Evolutionary conservation across 1,284 basidiomycete genomes (phyloP).

Genomic region (Sparassis latifolia): DNA sequence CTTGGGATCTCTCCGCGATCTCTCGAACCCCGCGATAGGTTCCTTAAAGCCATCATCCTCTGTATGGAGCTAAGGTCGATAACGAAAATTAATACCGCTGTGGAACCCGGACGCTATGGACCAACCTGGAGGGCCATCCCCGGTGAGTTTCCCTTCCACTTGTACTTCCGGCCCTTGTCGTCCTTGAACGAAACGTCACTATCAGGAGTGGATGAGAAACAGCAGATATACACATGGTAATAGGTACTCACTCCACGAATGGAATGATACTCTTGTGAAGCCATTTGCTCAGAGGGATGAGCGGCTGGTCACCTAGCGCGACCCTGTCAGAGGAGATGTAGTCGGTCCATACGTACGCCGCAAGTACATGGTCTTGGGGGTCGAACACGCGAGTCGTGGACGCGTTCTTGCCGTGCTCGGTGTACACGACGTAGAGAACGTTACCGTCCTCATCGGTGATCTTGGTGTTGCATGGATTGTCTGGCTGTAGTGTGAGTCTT

Average conservation of each 20-base stretch:
- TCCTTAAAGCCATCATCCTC: slow-evolving; percentile 20
- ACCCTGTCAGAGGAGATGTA: slow-evolving; percentile 7
- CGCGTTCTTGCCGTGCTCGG: slow-evolving; percentile 25
- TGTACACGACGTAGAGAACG: slow-evolving; percentile 32
- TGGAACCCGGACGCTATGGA: background rate
- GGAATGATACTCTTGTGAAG: slow-evolving; percentile 38
- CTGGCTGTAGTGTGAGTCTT: slow-evolving; percentile 31
- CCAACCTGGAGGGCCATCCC: slow-evolving; percentile 31
- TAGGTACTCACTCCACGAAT: slow-evolving; percentile 31
- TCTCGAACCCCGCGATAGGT: slow-evolving; percentile 32
- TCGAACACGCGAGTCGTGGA: slow-evolving; percentile 28
- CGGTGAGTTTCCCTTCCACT: slow-evolving; percentile 34
- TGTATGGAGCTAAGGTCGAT: slow-evolving; percentile 27
- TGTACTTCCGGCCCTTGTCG: slow-evolving; percentile 28
- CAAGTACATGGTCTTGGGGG: slow-evolving; percentile 18
- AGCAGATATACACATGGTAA: background rate
- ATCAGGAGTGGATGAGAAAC: background rate
- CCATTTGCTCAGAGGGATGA: slow-evolving; percentile 29
- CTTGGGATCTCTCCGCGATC: slow-evolving; percentile 20
- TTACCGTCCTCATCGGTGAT: slow-evolving; percentile 30
- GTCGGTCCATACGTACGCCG: slow-evolving; percentile 19
- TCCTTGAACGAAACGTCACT: slow-evolving; percentile 35
- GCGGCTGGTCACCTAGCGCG: slow-evolving; percentile 11
- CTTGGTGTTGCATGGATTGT: slow-evolving; percentile 39
- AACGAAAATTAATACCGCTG: background rate